Percentiles rank a stretch among this genome's conserved stretches.
Conservation (phyloP, 345 rosid genomes). For the Melaleuca alternifolia region DNA sequence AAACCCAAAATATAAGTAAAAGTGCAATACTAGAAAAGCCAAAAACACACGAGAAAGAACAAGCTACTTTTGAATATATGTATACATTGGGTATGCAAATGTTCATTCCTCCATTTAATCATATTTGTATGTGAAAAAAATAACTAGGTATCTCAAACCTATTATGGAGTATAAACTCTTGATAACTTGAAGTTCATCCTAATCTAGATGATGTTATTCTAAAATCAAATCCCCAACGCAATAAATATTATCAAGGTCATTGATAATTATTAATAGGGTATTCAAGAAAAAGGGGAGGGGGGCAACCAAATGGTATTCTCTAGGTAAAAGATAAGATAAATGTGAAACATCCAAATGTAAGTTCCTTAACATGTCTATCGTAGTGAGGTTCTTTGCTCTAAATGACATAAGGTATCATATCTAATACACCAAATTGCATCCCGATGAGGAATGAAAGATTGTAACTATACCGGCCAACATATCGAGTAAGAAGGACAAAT, state of each 20-base stretch:
- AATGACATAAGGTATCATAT: background rate
- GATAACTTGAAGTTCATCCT: background rate
- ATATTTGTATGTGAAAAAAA: background rate
- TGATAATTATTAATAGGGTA: background rate
- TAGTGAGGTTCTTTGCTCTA: background rate
- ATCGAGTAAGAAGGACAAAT: background rate
- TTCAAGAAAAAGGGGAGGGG: no score
- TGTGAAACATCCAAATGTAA: background rate
- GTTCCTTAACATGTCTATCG: background rate
- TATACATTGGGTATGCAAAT: background rate
- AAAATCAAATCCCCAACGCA: background rate
- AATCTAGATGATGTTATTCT: background rate
- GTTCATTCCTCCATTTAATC: background rate
- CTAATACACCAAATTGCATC: background rate
- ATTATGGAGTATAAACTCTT: background rate
- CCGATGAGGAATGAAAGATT: background rate
- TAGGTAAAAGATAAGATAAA: no score
- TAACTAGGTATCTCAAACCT: background rate
- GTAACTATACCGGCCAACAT: background rate
- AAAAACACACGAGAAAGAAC: rapidly evolving
- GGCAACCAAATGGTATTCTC: background rate
- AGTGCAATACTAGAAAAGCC: background rate
- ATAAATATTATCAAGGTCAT: background rate
- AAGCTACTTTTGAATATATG: no score
- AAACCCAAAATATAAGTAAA: background rate